These are phyloP conservation scores for Chenopodium formosanum DNA, from an alignment of 148 eudicot species.

Conservation along the genomic window DNA sequence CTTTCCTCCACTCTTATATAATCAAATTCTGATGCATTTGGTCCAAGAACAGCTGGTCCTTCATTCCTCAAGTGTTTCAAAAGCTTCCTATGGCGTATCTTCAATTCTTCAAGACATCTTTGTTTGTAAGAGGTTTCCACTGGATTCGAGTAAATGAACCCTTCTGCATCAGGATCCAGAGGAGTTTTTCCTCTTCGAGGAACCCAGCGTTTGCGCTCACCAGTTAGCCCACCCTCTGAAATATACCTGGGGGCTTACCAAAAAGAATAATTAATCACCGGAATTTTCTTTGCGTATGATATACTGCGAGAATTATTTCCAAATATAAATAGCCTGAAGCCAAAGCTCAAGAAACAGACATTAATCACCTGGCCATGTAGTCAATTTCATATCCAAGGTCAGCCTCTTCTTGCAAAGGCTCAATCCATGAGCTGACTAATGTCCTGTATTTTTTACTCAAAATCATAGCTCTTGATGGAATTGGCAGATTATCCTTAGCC, in stretches of 20 bases:
- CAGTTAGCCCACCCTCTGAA: slow-evolving; percentile 95
- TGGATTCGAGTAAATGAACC: slow-evolving; percentile 74
- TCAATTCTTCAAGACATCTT: slow-evolving; percentile 83
- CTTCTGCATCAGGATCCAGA: slow-evolving; percentile 93
- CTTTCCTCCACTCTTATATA: slow-evolving; percentile 83
- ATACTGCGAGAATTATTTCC: not conserved
- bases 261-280: not conserved
- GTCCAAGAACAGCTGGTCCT: slow-evolving; percentile 70
- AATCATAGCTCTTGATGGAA: slow-evolving; percentile 96
- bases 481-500: slow-evolving; percentile 77
- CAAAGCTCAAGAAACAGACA: slow-evolving; percentile 13
- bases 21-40: slow-evolving; percentile 64
- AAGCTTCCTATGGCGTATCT: slow-evolving; percentile 67
- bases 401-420: slow-evolving; percentile 98
- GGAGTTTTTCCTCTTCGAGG: slow-evolving; percentile 95
- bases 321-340: not conserved
- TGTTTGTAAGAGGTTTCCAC: slow-evolving; percentile 91
- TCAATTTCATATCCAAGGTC: slow-evolving; percentile 94
- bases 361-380: slow-evolving; percentile 74
- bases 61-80: slow-evolving; percentile 64
- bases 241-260: slow-evolving; percentile 52
- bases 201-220: slow-evolving; percentile 97
- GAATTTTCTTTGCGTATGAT: not conserved
- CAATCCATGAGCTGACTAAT: slow-evolving; percentile 97
- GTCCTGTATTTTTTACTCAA: slow-evolving; percentile 87